Percentiles rank a stretch among this genome's conserved stretches.
Evolutionary conservation across 2,329 filamentous ascomycete species (phyloP).

Genomic region (Phialophora verrucosa): DNA sequence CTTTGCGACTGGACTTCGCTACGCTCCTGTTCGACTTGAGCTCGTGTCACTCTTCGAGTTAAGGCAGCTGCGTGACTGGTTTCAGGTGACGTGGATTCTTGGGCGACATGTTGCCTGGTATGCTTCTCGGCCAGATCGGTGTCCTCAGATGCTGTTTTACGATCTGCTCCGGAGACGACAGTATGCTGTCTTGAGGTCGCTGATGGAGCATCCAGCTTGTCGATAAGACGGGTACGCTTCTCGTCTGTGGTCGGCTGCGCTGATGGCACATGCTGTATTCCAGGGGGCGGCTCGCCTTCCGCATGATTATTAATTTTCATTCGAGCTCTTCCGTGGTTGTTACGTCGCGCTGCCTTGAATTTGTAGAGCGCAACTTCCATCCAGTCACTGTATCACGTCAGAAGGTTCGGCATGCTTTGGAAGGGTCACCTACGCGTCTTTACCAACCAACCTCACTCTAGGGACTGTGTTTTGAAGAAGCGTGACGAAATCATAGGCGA

Average conservation of each 20-base stretch:
- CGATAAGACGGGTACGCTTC: slow-evolving; percentile 26
- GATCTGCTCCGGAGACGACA: slow-evolving; percentile 20
- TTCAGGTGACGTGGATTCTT: neutral
- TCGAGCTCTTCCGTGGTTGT: neutral
- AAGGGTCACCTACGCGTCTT: slow-evolving; percentile 14
- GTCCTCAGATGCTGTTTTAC: neutral
- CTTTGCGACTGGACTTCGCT: neutral
- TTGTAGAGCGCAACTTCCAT: slow-evolving; percentile 23
- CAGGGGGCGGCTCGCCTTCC: too few relatives aligned
- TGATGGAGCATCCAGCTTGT: slow-evolving; percentile 31
- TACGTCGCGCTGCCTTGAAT: neutral
- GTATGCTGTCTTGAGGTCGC: neutral
- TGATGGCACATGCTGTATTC: neutral
- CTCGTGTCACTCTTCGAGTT: slow-evolving; percentile 9
- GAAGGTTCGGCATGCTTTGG: neutral
- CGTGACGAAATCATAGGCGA: slow-evolving; percentile 24
- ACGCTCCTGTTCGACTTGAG: slow-evolving; percentile 6
- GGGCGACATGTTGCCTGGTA: neutral
- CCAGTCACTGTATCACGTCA: slow-evolving; percentile 23
- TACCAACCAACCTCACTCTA: neutral
- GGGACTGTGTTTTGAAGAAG: neutral
- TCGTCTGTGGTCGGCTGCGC: slow-evolving; percentile 3
- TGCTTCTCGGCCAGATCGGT: neutral
- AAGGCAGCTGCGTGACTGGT: neutral
- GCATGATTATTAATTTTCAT: neutral